These are phyloP conservation scores for Cladorrhinum samala DNA, from an alignment of 495 filamentous ascomycete species.

Conservation along the genomic window DNA sequence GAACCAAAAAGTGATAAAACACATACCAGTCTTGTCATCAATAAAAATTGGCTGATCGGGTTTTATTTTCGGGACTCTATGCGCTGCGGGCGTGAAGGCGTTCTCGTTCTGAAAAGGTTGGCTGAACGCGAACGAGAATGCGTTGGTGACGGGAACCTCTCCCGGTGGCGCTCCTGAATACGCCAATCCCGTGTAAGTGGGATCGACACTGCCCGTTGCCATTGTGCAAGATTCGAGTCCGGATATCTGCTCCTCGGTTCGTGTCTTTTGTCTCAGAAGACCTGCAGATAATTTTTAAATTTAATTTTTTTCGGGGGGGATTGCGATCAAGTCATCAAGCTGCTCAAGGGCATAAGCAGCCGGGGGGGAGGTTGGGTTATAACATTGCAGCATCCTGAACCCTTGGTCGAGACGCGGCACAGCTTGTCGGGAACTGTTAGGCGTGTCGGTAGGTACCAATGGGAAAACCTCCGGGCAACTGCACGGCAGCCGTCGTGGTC, in stretches of 20 bases:
- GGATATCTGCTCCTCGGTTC: too few species aligned
- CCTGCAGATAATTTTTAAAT: too few species aligned
- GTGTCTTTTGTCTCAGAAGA: not conserved
- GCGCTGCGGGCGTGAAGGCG: constrained; percentile 17
- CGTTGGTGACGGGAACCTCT: constrained; percentile 18
- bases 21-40: constrained; percentile 24
- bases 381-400: too few species aligned
- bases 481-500: too few species aligned
- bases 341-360: too few species aligned
- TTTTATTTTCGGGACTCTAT: constrained; percentile 19
- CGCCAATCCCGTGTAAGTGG: not conserved
- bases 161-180: constrained; percentile 18
- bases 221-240: not conserved
- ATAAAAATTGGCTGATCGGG: constrained; percentile 23
- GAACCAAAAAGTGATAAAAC: too few species aligned
- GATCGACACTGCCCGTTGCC: too few species aligned
- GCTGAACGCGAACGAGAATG: constrained; percentile 24
- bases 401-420: not conserved
- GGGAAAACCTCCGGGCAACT: not conserved
- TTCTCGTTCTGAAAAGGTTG: constrained; percentile 21
- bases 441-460: not conserved
- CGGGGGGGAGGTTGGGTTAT: too few species aligned
- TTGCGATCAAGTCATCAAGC: too few species aligned
- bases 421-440: constrained; percentile 4
- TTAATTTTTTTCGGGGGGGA: too few species aligned